These are phyloP conservation scores for Peronospora farinosa DNA, from an alignment of 352 stramenopile genomes.

Conservation along the genomic window DNA sequence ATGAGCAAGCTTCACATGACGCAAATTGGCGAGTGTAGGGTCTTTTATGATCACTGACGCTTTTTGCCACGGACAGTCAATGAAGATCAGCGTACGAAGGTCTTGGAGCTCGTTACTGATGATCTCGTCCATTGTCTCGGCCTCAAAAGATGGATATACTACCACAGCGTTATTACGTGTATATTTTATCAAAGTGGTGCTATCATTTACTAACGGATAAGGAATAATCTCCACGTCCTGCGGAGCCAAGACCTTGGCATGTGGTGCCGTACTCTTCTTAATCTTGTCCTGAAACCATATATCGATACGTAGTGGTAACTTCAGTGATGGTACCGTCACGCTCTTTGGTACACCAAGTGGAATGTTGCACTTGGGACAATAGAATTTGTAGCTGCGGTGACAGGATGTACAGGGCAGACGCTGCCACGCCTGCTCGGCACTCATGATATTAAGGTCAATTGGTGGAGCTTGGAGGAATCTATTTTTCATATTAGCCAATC, in stretches of 20 bases:
- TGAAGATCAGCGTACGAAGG: slow-evolving; percentile 74
- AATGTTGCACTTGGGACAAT: slow-evolving; percentile 69
- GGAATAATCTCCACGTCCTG: slow-evolving; percentile 67
- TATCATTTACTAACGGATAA: slow-evolving; percentile 31
- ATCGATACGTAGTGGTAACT: slow-evolving; percentile 69
- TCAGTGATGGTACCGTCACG: slow-evolving; percentile 45
- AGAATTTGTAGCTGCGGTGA: slow-evolving; percentile 84
- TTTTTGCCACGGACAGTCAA: slow-evolving; percentile 85
- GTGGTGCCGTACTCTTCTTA: slow-evolving; percentile 85
- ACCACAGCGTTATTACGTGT: slow-evolving; percentile 58
- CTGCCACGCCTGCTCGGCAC: slow-evolving; percentile 33
- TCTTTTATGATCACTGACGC: slow-evolving; percentile 66
- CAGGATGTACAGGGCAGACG: slow-evolving; percentile 55
- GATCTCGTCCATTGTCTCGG: slow-evolving; percentile 58
- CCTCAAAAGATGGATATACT: slow-evolving; percentile 74
- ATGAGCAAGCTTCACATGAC: slow-evolving; percentile 72
- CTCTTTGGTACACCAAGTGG: slow-evolving; percentile 48
- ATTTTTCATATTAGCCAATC: too few relatives aligned
- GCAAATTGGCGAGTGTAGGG: slow-evolving; percentile 42
- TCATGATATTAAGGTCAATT: slow-evolving; percentile 18
- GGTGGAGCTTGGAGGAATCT: too few relatives aligned
- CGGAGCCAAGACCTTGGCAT: slow-evolving; percentile 73
- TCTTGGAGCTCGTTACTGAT: slow-evolving; percentile 46
- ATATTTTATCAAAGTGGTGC: slow-evolving; percentile 33
- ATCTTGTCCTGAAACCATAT: slow-evolving; percentile 87